Evolutionary conservation across 495 filamentous ascomycete species (phyloP), one percentile per base, ranked within the genome.

Genomic region (Neurospora discreta): DNA sequence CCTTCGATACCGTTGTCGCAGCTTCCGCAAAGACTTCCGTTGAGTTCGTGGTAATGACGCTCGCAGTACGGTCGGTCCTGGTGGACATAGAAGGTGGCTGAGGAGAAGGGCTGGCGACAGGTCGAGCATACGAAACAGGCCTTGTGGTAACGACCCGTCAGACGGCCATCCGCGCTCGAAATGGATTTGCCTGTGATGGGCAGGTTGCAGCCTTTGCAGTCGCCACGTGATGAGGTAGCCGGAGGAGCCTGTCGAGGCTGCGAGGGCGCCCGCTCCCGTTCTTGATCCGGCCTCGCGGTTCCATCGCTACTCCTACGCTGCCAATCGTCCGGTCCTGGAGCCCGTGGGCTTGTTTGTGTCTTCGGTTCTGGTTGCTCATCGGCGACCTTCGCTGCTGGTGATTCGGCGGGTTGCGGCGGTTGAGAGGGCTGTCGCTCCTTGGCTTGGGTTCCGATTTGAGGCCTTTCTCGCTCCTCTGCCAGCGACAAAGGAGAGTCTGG

Each of bases 101-200:
- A 95, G 65, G 89, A 84, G 77, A 99, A 99, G 3, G 94, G 92
- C 33, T 88, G 86, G 15, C 82, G 82, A 83, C 95, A 99, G 8
- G 91, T 93, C 4, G 88, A 88, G 84, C 95, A 99, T 5, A 95
- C 92, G 79, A 99, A 98, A 77, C 95, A 99, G 16, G 89, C 85
- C 75, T 94, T 94, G 80, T 99, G 95, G 77, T 97, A 99, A 42
- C 93, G 89, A 1, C 95, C 95, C 3, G 94, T 97, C 5, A 99
- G 86, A 60, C 95, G 91, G 26, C 96, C 96, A 74, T 98, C 95
- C 1, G 94, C 94, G 16, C 92, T 95, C 38, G 94, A 95, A 67
- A 99, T 89, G 0, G 94, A 97, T 79, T 97, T 98, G 23, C 95
- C 95, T 58, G 87, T 87, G 76, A 99, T 99, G 9, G 83, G 80